Evolutionary conservation across 1,284 basidiomycete genomes (phyloP), one percentile per base, ranked within the genome.

Genomic region (Pseudozyma tsukubaensis): DNA sequence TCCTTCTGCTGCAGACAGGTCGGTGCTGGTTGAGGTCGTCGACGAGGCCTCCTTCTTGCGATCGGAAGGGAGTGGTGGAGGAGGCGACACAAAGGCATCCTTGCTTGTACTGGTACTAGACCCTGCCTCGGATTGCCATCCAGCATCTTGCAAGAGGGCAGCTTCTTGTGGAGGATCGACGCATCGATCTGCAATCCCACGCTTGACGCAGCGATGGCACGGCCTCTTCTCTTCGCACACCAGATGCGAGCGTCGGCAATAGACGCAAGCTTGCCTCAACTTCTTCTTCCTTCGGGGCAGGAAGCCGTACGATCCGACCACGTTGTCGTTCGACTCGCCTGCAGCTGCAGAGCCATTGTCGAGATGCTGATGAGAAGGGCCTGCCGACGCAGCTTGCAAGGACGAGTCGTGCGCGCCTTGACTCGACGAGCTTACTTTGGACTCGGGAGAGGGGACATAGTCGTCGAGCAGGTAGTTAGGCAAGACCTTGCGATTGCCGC

Each of bases 381-480:
- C 54, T 13, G 58, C 45, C 10, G 58, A 16, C 11, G 32, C 6
- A 11, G 5, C 36, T 10, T 44, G 58, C 24, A 39, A 50, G 4
- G 29, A 8, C 12, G 29, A 50, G 29, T 37, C 34, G 34, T 49
- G 50, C 3, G 36, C 29, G 14, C 29, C 45, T 16, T 49, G 36
- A 19, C 49, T 52, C 32, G 50, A 29, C 24, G 24, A 45, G 12
- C 40, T 13, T 18, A 34, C 21, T 45, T 65, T 61, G 32, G 55
- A 19, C 19, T 69, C 59, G 19, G 54, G 40, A 13, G 52, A 19
- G 1, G 67, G 58, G 0, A 66, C 52, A n/a, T 61, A 61, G 51
- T 72, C 69, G 12, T 74, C 71, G 19, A 74, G 50, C n/a, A 74
- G 55, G 39, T 74, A 74, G 62, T 74, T 74, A 39, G 71, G 71